A percentile compares a stretch with the other conserved stretches of the same genome.
phyloP scores from a whole-genome alignment of 2,329 filamentous ascomycete genomes.

The Sarocladium kiliense region DNA sequence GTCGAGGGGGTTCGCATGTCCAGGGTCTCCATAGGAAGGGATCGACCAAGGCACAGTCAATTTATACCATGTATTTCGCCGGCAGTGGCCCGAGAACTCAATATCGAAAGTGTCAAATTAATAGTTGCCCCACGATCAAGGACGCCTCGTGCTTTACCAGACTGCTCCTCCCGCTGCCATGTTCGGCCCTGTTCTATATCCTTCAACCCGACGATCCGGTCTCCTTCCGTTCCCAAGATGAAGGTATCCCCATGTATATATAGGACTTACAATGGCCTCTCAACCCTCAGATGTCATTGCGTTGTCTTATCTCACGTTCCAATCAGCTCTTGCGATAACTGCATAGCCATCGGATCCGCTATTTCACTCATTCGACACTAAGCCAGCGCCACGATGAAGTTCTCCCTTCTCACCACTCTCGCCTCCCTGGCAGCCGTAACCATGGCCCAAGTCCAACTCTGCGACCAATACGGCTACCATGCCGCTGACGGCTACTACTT shows the following conservation, averaged over 20 bases:
- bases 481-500: conserved; percentile 17
- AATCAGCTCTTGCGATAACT: not conserved
- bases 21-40: too few species aligned
- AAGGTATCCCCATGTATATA: not conserved
- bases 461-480: conserved; percentile 20
- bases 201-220: not conserved
- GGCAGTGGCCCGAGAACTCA: conserved; percentile 5
- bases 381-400: conserved; percentile 13
- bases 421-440: conserved; percentile 11
- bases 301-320: too few species aligned
- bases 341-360: conserved; percentile 1
- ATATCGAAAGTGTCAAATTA: conserved; percentile 6
- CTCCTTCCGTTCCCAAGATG: conserved; percentile 6
- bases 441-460: conserved; percentile 15
- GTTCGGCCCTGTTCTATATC: not conserved
- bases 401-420: conserved; percentile 13
- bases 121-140: not conserved
- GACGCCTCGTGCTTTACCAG: not conserved
- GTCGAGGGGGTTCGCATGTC: too few species aligned
- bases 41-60: too few species aligned
- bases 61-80: conserved; percentile 2
- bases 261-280: not conserved
- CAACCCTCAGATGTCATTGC: too few species aligned
- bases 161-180: not conserved
- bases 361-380: not conserved